Percentiles rank a stretch among this genome's conserved stretches.
Conservation (phyloP, 139 green algal genomes). For the Tetratostichococcus sp. region DNA sequence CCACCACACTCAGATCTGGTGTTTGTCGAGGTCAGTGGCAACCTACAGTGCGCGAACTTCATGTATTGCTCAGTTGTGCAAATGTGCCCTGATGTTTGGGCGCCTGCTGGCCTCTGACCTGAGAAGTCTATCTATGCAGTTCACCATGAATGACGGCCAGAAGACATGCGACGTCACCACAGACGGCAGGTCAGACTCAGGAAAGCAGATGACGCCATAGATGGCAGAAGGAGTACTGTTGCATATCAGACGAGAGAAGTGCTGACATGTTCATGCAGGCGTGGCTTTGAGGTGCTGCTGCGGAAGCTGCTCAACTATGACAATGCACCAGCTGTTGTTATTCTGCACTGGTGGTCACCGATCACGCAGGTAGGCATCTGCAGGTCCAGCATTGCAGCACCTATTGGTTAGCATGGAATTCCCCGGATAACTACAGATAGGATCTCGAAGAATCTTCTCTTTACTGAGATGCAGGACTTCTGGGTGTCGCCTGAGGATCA, state of each 20-base stretch:
- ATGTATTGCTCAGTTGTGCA: neutral
- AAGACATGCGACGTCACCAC: neutral
- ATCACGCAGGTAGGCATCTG: neutral
- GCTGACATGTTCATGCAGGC: neutral
- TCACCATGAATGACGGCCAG: neutral
- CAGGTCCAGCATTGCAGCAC: no score
- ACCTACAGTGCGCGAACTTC: neutral
- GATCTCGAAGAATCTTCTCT: no score
- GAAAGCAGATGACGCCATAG: no score
- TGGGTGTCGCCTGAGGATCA: neutral
- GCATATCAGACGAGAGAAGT: no score
- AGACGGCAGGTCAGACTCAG: neutral
- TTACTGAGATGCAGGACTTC: no score
- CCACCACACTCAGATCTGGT: neutral
- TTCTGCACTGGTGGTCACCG: neutral
- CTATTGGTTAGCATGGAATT: no score
- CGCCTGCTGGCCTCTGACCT: no score
- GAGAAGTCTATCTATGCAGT: neutral
- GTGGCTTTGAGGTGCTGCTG: neutral
- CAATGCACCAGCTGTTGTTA: neutral
- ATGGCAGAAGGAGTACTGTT: no score
- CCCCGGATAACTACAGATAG: no score
- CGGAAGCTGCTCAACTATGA: neutral
- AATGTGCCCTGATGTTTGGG: no score
- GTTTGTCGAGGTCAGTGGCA: neutral